Base-by-base conservation (phyloP, 768 basidiomycete genomes). In the Tulasnella sp. region DNA sequence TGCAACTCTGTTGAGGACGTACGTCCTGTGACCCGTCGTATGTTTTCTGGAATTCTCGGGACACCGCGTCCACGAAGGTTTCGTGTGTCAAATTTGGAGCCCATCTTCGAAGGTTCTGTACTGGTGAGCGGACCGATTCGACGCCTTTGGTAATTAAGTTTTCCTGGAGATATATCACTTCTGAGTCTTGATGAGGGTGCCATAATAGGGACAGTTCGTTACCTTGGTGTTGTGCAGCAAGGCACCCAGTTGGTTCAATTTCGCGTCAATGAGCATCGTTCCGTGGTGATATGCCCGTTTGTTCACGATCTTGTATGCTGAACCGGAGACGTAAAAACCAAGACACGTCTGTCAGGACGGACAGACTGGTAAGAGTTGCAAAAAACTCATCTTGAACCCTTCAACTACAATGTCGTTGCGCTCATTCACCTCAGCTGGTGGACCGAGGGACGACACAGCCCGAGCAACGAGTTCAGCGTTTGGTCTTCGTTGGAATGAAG, bases 211-310 rank as follows among this genome's bases (percentile, higher is more conserved):
- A 14, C 54, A 80, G 40, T 24, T 31, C 82, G 88, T 78, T 81
- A 94, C 95, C 87, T 94, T 93, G 78, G 89, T 87, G 0, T 89
- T 88, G 18, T 88, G 90, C 75, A 99, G 87, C 14, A 96, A 86
- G 81, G 93, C 90, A 0, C 94, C 93, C 11, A 99, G 87, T 8
- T 90, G 89, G 46, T 89, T 88, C 41, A 98, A 89, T 72, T 89
- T 87, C 3, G 96, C 96, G 11, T 94, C 93, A 31, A 99, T 93
- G 40, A 99, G 90, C 98, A 99, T 99, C 22, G 98, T 99, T 0
- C 98, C 98, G 83, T 99, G 98, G 83, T 99, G 97, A 86, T 98
- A 99, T 9, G 96, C 96, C 41, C 98, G 89, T 77, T 91, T 91
- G 83, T 92, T 94, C 69, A 93, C 93, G 79, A 99, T 94, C 87